Evolutionary conservation across 1,284 basidiomycete genomes (phyloP).

Genomic region (Irpex sp.): DNA sequence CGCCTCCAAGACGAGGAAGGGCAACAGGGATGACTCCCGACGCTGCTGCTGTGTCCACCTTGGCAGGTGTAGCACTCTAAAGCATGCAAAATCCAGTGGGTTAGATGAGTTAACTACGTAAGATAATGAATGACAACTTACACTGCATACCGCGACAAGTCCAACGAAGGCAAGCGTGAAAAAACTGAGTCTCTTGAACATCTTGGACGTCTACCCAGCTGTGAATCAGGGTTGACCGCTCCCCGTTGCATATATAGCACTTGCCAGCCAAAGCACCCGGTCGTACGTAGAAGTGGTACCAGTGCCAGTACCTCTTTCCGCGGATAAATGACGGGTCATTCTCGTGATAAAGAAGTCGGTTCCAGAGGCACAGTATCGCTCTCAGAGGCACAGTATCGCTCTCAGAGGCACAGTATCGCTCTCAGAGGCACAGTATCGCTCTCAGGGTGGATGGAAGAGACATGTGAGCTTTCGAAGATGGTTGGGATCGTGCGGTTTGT

Average conservation of each 20-base stretch:
- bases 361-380: neutral
- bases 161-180: neutral
- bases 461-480: neutral
- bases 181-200: neutral
- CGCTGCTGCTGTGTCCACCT: neutral
- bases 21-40: neutral
- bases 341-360: neutral
- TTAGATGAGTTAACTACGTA: neutral
- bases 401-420: neutral
- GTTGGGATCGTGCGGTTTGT: neutral
- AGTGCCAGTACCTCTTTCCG: neutral
- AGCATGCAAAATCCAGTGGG: neutral
- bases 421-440: too few relatives aligned
- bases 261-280: neutral
- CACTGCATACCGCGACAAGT: neutral
- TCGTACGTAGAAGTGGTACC: neutral
- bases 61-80: neutral
- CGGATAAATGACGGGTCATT: neutral
- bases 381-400: neutral
- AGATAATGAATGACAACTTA: neutral
- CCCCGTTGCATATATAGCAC: neutral
- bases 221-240: too few relatives aligned
- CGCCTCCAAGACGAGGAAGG: conserved; percentile 37
- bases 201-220: neutral
- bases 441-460: neutral